Evolutionary conservation across 495 filamentous ascomycete species (phyloP).

Genomic region (Staphylotrichum tortipilum): DNA sequence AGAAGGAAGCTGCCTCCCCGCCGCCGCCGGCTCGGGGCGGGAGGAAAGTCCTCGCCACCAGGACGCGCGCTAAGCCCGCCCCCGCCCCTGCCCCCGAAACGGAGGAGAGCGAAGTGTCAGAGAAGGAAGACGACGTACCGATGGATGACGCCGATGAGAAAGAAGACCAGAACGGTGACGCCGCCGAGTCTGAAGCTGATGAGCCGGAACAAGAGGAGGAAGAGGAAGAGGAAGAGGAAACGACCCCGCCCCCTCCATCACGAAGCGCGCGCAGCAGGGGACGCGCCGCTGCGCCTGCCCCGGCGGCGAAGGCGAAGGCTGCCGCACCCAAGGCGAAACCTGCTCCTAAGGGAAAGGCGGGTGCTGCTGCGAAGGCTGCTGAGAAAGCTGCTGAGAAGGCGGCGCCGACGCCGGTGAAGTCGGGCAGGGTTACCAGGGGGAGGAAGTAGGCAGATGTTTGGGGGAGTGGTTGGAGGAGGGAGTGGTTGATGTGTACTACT

Average conservation of each 20-base stretch:
- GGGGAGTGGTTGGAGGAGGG: too few species aligned
- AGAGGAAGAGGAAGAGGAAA: not conserved
- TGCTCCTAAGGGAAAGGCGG: conserved; percentile 4
- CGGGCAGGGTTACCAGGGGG: conserved; percentile 1
- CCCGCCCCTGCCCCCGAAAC: too few species aligned
- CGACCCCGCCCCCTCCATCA: too few species aligned
- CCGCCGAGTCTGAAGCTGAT: conserved; percentile 12
- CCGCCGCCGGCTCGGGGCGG: too few species aligned
- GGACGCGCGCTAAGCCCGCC: too few species aligned
- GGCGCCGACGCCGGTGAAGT: not conserved
- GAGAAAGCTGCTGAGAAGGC: conserved; percentile 1
- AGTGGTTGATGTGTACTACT: not conserved
- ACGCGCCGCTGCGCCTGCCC: not conserved
- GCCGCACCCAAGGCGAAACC: conserved; percentile 1
- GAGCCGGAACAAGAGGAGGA: conserved; percentile 3
- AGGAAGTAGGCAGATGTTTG: conserved; percentile 3
- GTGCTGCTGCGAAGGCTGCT: conserved; percentile 3
- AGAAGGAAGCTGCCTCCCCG: too few species aligned
- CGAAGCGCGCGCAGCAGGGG: conserved; percentile 3
- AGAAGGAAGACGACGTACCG: too few species aligned
- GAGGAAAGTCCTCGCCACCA: too few species aligned
- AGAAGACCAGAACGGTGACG: too few species aligned
- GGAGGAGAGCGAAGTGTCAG: too few species aligned
- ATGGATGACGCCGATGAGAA: too few species aligned
- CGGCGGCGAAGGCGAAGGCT: conserved; percentile 9